phyloP scores from a whole-genome alignment of 441 rosid species.

The Adansonia rubrostipa region DNA sequence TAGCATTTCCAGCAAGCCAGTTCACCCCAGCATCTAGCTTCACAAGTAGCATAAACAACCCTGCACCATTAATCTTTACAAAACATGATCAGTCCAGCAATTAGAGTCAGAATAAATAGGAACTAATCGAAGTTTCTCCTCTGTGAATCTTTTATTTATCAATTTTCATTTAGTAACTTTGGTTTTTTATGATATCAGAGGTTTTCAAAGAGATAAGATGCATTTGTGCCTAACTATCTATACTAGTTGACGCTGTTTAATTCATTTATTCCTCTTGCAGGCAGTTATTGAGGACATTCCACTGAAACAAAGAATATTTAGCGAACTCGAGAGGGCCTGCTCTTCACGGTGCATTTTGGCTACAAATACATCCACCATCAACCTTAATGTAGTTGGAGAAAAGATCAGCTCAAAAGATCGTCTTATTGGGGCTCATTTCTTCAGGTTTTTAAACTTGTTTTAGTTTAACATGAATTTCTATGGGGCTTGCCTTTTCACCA shows the following conservation, averaged over 20 bases:
- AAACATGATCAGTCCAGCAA: constrained; percentile 1
- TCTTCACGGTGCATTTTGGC: constrained; percentile 90
- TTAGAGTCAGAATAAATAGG: background rate
- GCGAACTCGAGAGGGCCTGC: constrained; percentile 77
- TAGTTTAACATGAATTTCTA: background rate
- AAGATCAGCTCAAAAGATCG: constrained; percentile 79
- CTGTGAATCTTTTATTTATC: background rate
- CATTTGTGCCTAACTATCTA: background rate
- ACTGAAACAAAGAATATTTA: constrained; percentile 80
- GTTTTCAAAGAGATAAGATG: constrained; percentile 8
- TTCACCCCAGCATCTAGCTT: background rate
- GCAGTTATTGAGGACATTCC: constrained; percentile 84
- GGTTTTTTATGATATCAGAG: background rate
- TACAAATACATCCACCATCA: constrained; percentile 86
- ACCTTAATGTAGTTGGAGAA: constrained; percentile 75
- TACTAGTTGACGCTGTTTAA: background rate
- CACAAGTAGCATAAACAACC: constrained; percentile 17
- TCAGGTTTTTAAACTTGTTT: constrained; percentile 57
- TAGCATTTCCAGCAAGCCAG: background rate
- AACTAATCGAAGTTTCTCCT: background rate
- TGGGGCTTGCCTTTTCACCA: background rate
- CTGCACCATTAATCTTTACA: constrained; percentile 11
- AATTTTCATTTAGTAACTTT: constrained; percentile 2
- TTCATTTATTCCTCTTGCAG: constrained; percentile 49
- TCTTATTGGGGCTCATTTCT: constrained; percentile 93